phyloP scores from a whole-genome alignment of 441 rosid species.

The Raphanus hybrid region DNA sequence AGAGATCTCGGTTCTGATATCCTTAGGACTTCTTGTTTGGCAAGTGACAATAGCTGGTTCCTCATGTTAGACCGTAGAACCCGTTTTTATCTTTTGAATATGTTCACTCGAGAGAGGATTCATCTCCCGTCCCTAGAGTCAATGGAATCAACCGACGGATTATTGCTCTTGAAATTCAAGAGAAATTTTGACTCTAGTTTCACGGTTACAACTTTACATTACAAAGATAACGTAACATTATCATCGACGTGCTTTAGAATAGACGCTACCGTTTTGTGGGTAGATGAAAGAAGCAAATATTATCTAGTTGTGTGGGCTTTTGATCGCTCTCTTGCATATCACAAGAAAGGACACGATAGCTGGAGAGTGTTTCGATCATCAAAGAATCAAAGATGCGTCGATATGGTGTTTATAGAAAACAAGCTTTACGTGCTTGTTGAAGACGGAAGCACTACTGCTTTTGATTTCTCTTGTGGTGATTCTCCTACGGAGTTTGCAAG shows the following conservation, averaged over 20 bases:
- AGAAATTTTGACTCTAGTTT: not conserved
- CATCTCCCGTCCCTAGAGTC: not conserved
- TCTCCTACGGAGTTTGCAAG: not conserved
- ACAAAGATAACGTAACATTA: not conserved
- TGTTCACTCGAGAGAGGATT: not conserved
- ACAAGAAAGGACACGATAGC: not conserved
- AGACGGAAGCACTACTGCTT: not conserved
- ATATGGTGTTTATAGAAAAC: not conserved
- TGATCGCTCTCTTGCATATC: not conserved
- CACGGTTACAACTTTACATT: not conserved
- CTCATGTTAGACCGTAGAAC: not conserved
- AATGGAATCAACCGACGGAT: not conserved
- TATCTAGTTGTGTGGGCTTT: not conserved
- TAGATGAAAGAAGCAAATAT: not conserved
- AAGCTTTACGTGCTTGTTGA: not conserved
- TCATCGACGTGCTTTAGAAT: not conserved
- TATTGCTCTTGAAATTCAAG: not conserved
- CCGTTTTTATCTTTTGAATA: not conserved
- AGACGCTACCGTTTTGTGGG: not conserved
- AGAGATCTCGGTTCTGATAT: conserved; percentile 1
- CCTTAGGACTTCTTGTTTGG: not conserved
- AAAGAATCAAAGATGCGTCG: not conserved
- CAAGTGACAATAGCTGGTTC: conserved; percentile 1
- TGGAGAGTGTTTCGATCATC: not conserved
- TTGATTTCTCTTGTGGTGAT: not conserved